Evolutionary conservation across 768 basidiomycete genomes (phyloP).

Genomic region (Heimioporus sp.): DNA sequence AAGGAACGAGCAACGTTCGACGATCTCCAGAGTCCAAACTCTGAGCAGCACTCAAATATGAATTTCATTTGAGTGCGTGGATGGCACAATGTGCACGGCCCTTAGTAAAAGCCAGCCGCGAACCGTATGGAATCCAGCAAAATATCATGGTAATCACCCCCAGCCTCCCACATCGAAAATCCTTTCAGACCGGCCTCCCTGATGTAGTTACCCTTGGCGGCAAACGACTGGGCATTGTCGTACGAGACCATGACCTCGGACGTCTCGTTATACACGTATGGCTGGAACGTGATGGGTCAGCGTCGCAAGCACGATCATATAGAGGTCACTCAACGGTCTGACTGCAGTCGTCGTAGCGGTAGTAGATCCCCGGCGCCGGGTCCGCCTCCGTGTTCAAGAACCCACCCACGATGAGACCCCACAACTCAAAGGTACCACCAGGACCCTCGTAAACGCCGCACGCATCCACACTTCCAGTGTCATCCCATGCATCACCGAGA

Average conservation of each 20-base stretch:
- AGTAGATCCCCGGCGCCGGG: slow-evolving; percentile 44
- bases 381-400: slow-evolving; percentile 38
- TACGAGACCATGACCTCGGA: slow-evolving; percentile 61
- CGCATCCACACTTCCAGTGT: slow-evolving; percentile 45
- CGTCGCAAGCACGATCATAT: background rate
- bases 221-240: slow-evolving; percentile 59
- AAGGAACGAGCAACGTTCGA: no score
- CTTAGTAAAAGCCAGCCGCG: slow-evolving; percentile 1
- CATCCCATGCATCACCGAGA: slow-evolving; percentile 56
- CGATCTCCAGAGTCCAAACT: no score
- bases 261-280: slow-evolving; percentile 58
- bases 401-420: slow-evolving; percentile 55
- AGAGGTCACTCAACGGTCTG: slow-evolving; percentile 54
- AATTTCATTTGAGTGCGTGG: no score
- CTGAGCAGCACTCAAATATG: no score
- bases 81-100: no score
- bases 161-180: slow-evolving; percentile 73
- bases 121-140: slow-evolving; percentile 54
- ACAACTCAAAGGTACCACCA: slow-evolving; percentile 56
- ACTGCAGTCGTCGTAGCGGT: slow-evolving; percentile 62
- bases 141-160: slow-evolving; percentile 57
- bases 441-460: slow-evolving; percentile 50
- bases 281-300: slow-evolving; percentile 36
- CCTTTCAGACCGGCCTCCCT: slow-evolving; percentile 52
- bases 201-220: slow-evolving; percentile 61